phyloP scores from a whole-genome alignment of 176 grass and related monocot genomes.

The Phoenix roebelenii region DNA sequence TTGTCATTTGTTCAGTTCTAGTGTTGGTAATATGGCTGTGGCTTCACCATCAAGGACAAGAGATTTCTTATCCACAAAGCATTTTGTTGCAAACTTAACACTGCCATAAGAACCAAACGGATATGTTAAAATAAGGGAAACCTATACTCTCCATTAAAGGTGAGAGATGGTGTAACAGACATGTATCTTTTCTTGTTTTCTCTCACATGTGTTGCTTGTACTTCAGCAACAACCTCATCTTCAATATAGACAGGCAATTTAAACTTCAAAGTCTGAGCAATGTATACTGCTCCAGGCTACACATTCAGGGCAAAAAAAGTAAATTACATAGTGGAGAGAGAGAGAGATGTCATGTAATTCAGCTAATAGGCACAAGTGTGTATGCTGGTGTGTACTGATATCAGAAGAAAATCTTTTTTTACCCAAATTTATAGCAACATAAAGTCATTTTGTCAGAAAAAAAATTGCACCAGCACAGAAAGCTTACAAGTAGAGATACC shows the following conservation, averaged over 20 bases:
- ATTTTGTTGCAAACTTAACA: conserved; percentile 56
- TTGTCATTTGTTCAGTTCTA: conserved; percentile 17
- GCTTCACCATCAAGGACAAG: conserved; percentile 49
- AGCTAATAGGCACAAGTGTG: too few relatives aligned
- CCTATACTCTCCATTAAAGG: too few relatives aligned
- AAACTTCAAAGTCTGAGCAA: conserved; percentile 46
- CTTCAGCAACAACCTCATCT: conserved; percentile 40
- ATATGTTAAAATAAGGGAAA: too few relatives aligned
- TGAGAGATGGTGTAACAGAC: conserved; percentile 8
- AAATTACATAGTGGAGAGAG: too few relatives aligned
- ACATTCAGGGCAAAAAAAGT: not conserved
- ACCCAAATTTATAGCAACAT: too few relatives aligned
- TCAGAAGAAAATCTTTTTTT: too few relatives aligned
- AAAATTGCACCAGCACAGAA: too few relatives aligned
- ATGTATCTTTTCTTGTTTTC: conserved; percentile 27
- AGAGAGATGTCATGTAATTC: too few relatives aligned
- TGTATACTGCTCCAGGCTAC: conserved; percentile 53
- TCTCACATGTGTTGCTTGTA: conserved; percentile 34
- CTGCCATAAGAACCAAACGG: conserved; percentile 19
- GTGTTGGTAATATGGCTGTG: conserved; percentile 37
- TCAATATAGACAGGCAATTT: conserved; percentile 45
- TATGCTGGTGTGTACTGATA: too few relatives aligned
- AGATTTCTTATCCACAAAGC: conserved; percentile 30
- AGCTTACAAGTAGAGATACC: too few relatives aligned
- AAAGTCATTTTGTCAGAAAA: too few relatives aligned